Evolutionary conservation across 2,329 filamentous ascomycete genomes (phyloP).

Genomic region (Xylaria sp.): DNA sequence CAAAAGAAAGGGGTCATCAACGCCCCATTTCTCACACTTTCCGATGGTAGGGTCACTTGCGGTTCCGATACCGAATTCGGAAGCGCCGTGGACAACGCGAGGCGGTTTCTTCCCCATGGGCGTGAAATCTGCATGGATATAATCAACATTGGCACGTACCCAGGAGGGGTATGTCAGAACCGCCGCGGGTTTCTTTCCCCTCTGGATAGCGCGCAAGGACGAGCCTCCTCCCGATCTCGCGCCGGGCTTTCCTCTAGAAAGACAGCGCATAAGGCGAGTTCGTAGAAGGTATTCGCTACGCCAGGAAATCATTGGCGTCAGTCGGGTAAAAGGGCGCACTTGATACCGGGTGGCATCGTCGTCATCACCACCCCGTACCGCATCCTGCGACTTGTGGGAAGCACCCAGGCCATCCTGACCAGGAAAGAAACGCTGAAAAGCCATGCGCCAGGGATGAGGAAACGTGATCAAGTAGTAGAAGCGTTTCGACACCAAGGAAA

Average conservation of each 20-base stretch:
- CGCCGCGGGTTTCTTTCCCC: constrained; percentile 62
- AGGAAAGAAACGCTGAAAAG: constrained; percentile 86
- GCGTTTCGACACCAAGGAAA: constrained; percentile 80
- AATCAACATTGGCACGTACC: constrained; percentile 71
- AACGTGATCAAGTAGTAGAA: constrained; percentile 85
- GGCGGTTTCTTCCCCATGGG: constrained; percentile 66
- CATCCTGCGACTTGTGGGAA: constrained; percentile 33
- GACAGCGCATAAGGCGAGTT: constrained; percentile 74
- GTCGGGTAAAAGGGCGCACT: constrained; percentile 71
- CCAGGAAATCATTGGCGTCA: constrained; percentile 86
- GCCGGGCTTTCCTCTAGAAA: constrained; percentile 74
- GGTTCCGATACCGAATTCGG: constrained; percentile 72
- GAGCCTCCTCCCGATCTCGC: constrained; percentile 49
- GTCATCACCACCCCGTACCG: constrained; percentile 41
- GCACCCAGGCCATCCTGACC: constrained; percentile 56
- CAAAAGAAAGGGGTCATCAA: constrained; percentile 68
- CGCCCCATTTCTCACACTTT: constrained; percentile 76
- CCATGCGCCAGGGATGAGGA: constrained; percentile 88
- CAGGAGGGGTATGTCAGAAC: constrained; percentile 83
- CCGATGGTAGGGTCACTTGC: constrained; percentile 72
- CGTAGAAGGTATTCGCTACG: constrained; percentile 90
- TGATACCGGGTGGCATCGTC: constrained; percentile 61
- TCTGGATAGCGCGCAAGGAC: constrained; percentile 43
- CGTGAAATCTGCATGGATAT: constrained; percentile 71
- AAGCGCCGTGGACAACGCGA: constrained; percentile 75